Percentiles rank a stretch among this genome's conserved stretches.
phyloP scores from a whole-genome alignment of 306 rosid species.

The Ormosia semicastrata region DNA sequence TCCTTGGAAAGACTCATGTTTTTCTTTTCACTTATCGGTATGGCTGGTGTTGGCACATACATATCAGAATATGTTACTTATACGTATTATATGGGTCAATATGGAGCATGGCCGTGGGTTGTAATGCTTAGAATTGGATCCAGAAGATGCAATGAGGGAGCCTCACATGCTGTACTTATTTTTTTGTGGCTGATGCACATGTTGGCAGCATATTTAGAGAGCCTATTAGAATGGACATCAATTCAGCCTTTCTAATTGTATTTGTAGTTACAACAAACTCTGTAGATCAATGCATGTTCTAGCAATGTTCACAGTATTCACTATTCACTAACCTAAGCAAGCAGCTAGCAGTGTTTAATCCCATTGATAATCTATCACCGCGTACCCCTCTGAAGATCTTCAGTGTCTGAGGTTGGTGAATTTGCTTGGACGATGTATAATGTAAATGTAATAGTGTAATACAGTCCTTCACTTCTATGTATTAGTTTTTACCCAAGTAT shows the following conservation, averaged over 20 bases:
- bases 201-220: conserved; percentile 2
- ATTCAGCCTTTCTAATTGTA: background rate
- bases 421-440: background rate
- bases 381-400: too few relatives aligned
- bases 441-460: background rate
- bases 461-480: background rate
- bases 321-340: background rate
- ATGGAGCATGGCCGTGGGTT: conserved; percentile 12
- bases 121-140: conserved; percentile 12
- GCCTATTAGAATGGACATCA: background rate
- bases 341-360: background rate
- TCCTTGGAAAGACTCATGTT: conserved; percentile 43
- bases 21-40: conserved; percentile 30
- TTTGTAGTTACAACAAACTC: conserved; percentile 14
- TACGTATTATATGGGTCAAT: background rate
- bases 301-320: conserved; percentile 15
- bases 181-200: background rate
- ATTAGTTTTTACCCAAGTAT: too few relatives aligned
- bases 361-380: too few relatives aligned
- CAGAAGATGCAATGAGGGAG: background rate
- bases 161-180: background rate
- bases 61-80: conserved; percentile 15
- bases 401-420: background rate
- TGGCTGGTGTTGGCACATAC: conserved; percentile 28
- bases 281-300: background rate